Conservation (phyloP, 2,329 filamentous ascomycete genomes). For the Chaetomiaceae sp. region DNA sequence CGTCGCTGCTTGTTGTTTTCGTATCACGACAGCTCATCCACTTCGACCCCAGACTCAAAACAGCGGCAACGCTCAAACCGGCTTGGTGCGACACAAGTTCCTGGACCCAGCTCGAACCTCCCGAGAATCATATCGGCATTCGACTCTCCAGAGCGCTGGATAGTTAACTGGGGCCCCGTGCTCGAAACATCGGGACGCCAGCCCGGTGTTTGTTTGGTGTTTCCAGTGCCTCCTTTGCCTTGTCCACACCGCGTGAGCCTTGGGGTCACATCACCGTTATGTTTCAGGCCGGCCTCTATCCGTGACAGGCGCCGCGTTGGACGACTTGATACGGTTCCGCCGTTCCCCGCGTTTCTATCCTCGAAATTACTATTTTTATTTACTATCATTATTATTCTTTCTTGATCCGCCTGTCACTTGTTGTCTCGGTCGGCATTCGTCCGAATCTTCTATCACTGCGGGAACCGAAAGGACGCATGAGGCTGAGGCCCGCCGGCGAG, state of each 20-base stretch:
- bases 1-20: neutral
- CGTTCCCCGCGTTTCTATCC: neutral
- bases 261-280: conserved; percentile 15
- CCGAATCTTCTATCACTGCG: conserved; percentile 9
- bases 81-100: conserved; percentile 3
- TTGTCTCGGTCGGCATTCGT: neutral
- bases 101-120: neutral
- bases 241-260: neutral
- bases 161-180: neutral
- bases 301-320: conserved; percentile 13
- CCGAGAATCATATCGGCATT: neutral
- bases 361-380: too few relatives aligned
- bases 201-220: neutral
- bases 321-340: neutral
- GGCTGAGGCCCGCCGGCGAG: conserved; percentile 9
- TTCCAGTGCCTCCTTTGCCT: conserved; percentile 1
- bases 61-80: neutral
- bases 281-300: conserved; percentile 10
- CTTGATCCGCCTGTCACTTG: neutral
- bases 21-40: too few relatives aligned
- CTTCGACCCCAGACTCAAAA: neutral
- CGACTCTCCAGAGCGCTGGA: neutral
- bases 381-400: too few relatives aligned
- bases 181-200: neutral
- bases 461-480: conserved; percentile 13